phyloP scores from a whole-genome alignment of 2,329 filamentous ascomycete species.

The Exophiala xenobiotica region DNA sequence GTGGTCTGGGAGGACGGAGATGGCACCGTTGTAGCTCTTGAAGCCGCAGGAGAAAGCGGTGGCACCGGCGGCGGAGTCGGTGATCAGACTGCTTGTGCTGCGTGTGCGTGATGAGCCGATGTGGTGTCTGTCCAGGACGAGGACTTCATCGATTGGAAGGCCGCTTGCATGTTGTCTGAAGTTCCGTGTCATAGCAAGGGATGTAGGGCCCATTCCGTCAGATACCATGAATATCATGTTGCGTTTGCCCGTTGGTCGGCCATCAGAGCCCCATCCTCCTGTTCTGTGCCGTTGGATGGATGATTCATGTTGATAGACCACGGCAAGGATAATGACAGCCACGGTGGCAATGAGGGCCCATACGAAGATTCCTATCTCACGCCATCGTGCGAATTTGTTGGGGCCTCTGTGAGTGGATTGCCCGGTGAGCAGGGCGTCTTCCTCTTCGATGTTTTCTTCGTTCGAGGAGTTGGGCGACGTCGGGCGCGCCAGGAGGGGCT shows the following conservation, averaged over 20 bases:
- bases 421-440: constrained; percentile 62
- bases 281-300: constrained; percentile 37
- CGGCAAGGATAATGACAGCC: constrained; percentile 73
- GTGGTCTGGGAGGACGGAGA: constrained; percentile 81
- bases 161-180: constrained; percentile 76
- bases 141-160: constrained; percentile 70
- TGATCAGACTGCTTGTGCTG: constrained; percentile 80
- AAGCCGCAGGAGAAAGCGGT: constrained; percentile 90
- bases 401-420: constrained; percentile 39
- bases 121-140: constrained; percentile 82
- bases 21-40: constrained; percentile 97
- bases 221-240: constrained; percentile 99
- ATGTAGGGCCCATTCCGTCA: constrained; percentile 96
- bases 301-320: constrained; percentile 71
- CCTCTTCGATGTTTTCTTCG: constrained; percentile 55
- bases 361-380: constrained; percentile 72
- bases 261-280: constrained; percentile 39
- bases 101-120: constrained; percentile 88
- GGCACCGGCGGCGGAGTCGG: constrained; percentile 93
- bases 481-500: constrained; percentile 56
- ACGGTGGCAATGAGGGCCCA: constrained; percentile 83
- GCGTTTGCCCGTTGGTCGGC: constrained; percentile 65
- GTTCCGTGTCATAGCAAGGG: constrained; percentile 79
- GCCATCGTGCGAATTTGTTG: constrained; percentile 58
- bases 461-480: constrained; percentile 58